Conservation (phyloP, 2,329 filamentous ascomycete species). For the Scedosporium dehoogii region DNA sequence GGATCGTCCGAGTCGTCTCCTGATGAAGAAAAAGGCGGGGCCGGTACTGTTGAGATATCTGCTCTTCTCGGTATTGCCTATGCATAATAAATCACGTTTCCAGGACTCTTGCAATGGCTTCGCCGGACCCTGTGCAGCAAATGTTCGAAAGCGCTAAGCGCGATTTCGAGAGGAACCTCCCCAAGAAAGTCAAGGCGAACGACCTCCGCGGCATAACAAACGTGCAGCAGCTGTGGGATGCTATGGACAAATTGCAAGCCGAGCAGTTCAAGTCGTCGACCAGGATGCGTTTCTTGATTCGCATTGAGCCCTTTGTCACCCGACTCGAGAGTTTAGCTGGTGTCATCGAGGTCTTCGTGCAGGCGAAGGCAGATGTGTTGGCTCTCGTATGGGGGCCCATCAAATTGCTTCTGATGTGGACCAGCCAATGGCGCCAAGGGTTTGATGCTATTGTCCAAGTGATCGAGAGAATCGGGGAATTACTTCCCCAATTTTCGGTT, state of each 20-base stretch:
- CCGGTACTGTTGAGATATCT: too few relatives aligned
- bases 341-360: neutral
- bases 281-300: neutral
- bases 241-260: neutral
- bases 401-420: slow-evolving; percentile 1
- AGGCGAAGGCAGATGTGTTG: neutral
- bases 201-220: neutral
- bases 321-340: neutral
- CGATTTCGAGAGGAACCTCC: neutral
- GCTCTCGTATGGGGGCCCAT: neutral
- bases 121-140: neutral
- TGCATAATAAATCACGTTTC: too few relatives aligned
- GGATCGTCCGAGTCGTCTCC: too few relatives aligned
- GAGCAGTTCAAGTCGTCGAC: neutral
- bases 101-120: neutral
- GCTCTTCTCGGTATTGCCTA: too few relatives aligned
- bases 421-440: neutral
- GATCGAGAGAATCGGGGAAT: neutral
- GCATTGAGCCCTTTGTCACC: neutral
- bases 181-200: neutral
- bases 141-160: neutral
- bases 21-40: too few relatives aligned
- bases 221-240: neutral
- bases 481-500: neutral
- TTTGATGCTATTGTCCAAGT: neutral